These are phyloP conservation scores for Ogataea glucozyma DNA, from an alignment of 805 yeast species.

Conservation along the genomic window DNA sequence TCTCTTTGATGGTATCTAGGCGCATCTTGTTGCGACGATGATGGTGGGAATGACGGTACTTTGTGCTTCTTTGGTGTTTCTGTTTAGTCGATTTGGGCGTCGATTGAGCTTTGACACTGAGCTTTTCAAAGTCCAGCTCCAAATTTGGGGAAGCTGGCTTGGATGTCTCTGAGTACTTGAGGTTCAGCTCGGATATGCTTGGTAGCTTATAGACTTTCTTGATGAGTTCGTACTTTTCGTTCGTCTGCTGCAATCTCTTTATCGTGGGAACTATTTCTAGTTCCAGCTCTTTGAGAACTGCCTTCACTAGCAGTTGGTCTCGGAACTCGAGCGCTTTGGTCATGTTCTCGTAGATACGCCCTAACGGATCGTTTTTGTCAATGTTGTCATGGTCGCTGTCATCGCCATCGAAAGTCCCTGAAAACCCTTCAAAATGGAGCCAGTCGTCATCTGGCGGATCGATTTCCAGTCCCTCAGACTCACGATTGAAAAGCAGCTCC, in stretches of 20 bases:
- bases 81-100: constrained; percentile 1
- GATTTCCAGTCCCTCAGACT: constrained; percentile 19
- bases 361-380: constrained; percentile 8
- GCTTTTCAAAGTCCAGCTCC: not conserved
- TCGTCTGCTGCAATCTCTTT: constrained; percentile 17
- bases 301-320: constrained; percentile 24
- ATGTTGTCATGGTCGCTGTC: constrained; percentile 1
- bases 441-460: constrained; percentile 5
- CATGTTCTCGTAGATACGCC: constrained; percentile 17
- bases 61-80: not conserved
- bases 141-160: not conserved
- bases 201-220: constrained; percentile 30
- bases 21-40: not conserved
- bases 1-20: constrained; percentile 14
- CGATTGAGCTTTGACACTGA: constrained; percentile 1
- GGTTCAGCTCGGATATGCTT: constrained; percentile 27
- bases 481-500: constrained; percentile 21
- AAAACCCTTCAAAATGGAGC: constrained; percentile 16
- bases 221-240: constrained; percentile 28
- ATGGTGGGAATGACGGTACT: constrained; percentile 4
- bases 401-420: constrained; percentile 8
- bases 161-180: constrained; percentile 10
- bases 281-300: constrained; percentile 24
- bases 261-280: constrained; percentile 28
- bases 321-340: constrained; percentile 17